phyloP scores from a whole-genome alignment of 352 stramenopile genomes.

The Globisporangium splendens region DNA sequence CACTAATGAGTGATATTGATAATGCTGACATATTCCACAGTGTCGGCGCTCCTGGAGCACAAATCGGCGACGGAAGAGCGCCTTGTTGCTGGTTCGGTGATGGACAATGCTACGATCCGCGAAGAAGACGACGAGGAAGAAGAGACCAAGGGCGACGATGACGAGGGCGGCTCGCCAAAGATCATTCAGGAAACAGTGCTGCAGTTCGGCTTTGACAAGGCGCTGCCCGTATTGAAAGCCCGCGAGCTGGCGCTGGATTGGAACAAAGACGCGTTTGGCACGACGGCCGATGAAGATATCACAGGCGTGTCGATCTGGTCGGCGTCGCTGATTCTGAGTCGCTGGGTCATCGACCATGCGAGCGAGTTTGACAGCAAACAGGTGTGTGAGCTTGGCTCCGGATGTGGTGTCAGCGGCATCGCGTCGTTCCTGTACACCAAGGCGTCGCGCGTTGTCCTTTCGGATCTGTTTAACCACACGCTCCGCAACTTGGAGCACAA shows the following conservation, averaged over 20 bases:
- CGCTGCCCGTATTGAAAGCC: slow-evolving; percentile 56
- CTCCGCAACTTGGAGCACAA: slow-evolving; percentile 84
- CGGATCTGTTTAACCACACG: slow-evolving; percentile 80
- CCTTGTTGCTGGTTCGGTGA: slow-evolving; percentile 63
- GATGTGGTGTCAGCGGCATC: slow-evolving; percentile 80
- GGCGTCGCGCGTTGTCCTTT: slow-evolving; percentile 73
- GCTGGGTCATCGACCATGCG: slow-evolving; percentile 75
- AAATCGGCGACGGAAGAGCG: slow-evolving; percentile 75
- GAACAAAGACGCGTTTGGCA: slow-evolving; percentile 78
- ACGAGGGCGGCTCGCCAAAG: slow-evolving; percentile 38
- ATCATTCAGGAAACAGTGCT: slow-evolving; percentile 82
- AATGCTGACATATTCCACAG: slow-evolving; percentile 20
- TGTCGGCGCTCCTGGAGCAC: slow-evolving; percentile 72
- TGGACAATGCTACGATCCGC: slow-evolving; percentile 64
- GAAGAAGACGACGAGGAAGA: slow-evolving; percentile 65
- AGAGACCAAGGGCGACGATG: slow-evolving; percentile 34
- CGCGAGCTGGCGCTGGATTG: slow-evolving; percentile 82
- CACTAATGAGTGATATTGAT: background rate
- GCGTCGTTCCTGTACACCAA: slow-evolving; percentile 77
- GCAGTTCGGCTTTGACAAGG: slow-evolving; percentile 67
- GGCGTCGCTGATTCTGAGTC: slow-evolving; percentile 79
- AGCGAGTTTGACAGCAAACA: slow-evolving; percentile 62
- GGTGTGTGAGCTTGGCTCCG: slow-evolving; percentile 80
- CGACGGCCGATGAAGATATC: slow-evolving; percentile 80
- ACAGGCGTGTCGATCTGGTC: slow-evolving; percentile 88